These are phyloP conservation scores for Dactylella cylindrospora DNA, from an alignment of 2,329 filamentous ascomycete genomes.

Conservation along the genomic window DNA sequence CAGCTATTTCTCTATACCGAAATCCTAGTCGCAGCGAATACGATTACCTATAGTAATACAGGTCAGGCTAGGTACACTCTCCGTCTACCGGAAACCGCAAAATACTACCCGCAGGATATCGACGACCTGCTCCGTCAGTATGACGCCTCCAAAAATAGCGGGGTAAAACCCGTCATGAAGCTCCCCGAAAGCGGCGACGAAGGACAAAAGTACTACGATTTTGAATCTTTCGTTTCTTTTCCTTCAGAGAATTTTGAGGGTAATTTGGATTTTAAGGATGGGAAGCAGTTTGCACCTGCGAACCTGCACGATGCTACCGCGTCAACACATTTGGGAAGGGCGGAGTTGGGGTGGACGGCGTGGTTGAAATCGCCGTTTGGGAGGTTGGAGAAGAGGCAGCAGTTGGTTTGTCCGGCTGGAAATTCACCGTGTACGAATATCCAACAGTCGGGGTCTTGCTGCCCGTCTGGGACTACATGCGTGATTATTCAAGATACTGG, in stretches of 20 bases:
- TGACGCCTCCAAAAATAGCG: neutral
- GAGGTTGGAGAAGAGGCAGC: slow-evolving; percentile 55
- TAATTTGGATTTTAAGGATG: slow-evolving; percentile 1
- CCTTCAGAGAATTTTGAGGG: neutral
- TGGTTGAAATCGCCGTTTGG: slow-evolving; percentile 8
- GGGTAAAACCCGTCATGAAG: slow-evolving; percentile 29
- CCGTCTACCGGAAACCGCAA: slow-evolving; percentile 30
- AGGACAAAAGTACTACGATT: slow-evolving; percentile 38
- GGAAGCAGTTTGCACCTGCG: slow-evolving; percentile 20
- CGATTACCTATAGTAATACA: neutral
- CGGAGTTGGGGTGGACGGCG: slow-evolving; percentile 1
- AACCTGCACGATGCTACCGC: slow-evolving; percentile 17
- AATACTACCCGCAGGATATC: slow-evolving; percentile 32
- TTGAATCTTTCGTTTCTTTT: slow-evolving; percentile 22
- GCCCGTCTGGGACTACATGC: slow-evolving; percentile 66
- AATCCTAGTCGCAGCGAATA: too few relatives aligned
- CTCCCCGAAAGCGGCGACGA: slow-evolving; percentile 21
- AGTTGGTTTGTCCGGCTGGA: slow-evolving; percentile 66
- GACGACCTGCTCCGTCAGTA: slow-evolving; percentile 31
- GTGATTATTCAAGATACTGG: slow-evolving; percentile 64
- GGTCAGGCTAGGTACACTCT: slow-evolving; percentile 10
- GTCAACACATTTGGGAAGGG: too few relatives aligned
- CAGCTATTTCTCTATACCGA: too few relatives aligned
- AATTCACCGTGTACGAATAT: slow-evolving; percentile 67
- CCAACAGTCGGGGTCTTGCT: slow-evolving; percentile 71